Percentiles rank a stretch among this genome's conserved stretches.
Conservation (phyloP, 2,329 filamentous ascomycete species). For the Alternaria solani region DNA sequence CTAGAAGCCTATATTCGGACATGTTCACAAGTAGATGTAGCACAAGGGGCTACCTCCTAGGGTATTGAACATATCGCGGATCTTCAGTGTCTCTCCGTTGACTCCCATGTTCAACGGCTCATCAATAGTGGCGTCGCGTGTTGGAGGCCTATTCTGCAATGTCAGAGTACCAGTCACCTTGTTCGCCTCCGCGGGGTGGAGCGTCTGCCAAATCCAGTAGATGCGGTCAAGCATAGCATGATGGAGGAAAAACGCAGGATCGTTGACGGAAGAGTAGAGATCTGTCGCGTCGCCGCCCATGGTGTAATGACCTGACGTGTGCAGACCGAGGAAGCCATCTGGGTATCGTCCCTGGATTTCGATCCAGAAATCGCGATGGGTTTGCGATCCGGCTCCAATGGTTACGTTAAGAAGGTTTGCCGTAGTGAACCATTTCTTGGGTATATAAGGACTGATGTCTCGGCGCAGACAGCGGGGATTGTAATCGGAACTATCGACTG, state of each 20-base stretch:
- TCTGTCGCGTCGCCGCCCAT: not conserved
- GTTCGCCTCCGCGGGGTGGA: constrained; percentile 11
- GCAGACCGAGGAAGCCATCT: constrained; percentile 7
- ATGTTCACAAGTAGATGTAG: constrained; percentile 5
- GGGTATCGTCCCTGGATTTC: constrained; percentile 12
- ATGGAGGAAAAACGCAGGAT: constrained; percentile 9
- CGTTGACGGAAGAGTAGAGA: constrained; percentile 11
- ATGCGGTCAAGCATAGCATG: constrained; percentile 13
- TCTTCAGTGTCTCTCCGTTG: constrained; percentile 8
- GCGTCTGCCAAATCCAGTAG: constrained; percentile 11
- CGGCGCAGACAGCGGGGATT: constrained; percentile 8
- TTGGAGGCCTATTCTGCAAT: not conserved
- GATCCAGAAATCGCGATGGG: constrained; percentile 7
- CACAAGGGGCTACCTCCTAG: constrained; percentile 6
- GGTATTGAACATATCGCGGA: constrained; percentile 10
- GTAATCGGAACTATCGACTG: constrained; percentile 1
- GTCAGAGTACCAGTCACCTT: constrained; percentile 12
- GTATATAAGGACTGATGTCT: constrained; percentile 8
- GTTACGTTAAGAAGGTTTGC: constrained; percentile 8
- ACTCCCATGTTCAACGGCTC: constrained; percentile 8
- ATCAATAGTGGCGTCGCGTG: constrained; percentile 10
- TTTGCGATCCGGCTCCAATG: not conserved
- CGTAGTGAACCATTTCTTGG: constrained; percentile 9
- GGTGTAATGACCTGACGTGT: constrained; percentile 8
- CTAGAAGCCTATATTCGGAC: not conserved